phyloP scores from a whole-genome alignment of 2,329 filamentous ascomycete species.

The Westerdykella aurantiaca region DNA sequence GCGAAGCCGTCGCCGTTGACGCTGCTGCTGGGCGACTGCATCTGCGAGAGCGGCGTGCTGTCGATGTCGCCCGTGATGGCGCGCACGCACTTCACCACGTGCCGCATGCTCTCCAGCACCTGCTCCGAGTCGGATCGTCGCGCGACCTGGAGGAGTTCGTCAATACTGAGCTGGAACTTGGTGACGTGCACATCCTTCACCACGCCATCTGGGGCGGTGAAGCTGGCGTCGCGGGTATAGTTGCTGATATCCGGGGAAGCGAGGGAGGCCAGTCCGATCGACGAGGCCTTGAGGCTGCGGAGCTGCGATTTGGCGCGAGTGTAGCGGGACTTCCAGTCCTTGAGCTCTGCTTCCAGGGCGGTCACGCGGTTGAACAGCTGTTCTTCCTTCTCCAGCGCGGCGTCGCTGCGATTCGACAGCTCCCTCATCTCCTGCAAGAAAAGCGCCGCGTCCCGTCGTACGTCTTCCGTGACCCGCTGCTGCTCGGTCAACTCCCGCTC shows the following conservation, averaged over 20 bases:
- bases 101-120: slow-evolving; percentile 80
- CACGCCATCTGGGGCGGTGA: slow-evolving; percentile 66
- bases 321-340: slow-evolving; percentile 87
- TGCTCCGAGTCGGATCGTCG: slow-evolving; percentile 66
- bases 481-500: slow-evolving; percentile 67
- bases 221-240: slow-evolving; percentile 59
- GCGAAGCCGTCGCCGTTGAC: slow-evolving; percentile 26
- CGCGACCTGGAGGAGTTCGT: slow-evolving; percentile 77
- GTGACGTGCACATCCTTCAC: slow-evolving; percentile 91
- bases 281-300: slow-evolving; percentile 72
- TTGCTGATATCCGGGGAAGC: slow-evolving; percentile 55
- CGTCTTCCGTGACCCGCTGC: slow-evolving; percentile 77
- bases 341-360: slow-evolving; percentile 73
- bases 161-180: slow-evolving; percentile 89
- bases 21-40: slow-evolving; percentile 34
- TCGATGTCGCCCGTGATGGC: slow-evolving; percentile 77
- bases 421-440: slow-evolving; percentile 86
- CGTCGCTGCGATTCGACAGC: slow-evolving; percentile 72
- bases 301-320: slow-evolving; percentile 83
- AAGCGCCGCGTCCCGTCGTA: slow-evolving; percentile 72
- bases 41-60: slow-evolving; percentile 44
- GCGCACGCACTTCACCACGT: slow-evolving; percentile 74
- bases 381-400: slow-evolving; percentile 75
- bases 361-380: slow-evolving; percentile 69
- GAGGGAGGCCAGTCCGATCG: slow-evolving; percentile 65